Conservation (phyloP, 805 yeast species). For the Schwanniomyces occidentalis region DNA sequence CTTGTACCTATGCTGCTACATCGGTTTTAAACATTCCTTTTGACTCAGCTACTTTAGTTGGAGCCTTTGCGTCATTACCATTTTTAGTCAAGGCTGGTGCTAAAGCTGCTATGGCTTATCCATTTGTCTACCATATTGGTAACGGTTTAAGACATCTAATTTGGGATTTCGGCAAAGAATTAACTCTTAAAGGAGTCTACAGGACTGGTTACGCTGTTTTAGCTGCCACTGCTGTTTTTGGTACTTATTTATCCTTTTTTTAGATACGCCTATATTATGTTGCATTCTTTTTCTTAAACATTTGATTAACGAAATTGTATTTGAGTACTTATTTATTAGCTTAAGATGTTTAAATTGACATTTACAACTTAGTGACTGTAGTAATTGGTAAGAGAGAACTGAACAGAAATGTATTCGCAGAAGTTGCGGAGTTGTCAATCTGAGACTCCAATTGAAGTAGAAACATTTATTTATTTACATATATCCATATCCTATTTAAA, state of each 20-base stretch:
- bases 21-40: slow-evolving; percentile 57
- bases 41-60: slow-evolving; percentile 54
- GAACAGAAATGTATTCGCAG: no score
- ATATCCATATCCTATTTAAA: slow-evolving; percentile 1
- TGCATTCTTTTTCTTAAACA: no score
- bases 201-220: slow-evolving; percentile 86
- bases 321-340: no score
- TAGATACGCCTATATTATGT: no score
- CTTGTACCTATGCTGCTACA: slow-evolving; percentile 72
- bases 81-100: slow-evolving; percentile 56
- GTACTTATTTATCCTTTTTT: slow-evolving; percentile 56
- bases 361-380: no score
- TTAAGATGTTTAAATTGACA: no score
- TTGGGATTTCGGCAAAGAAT: slow-evolving; percentile 87
- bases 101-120: slow-evolving; percentile 73
- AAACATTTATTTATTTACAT: not conserved
- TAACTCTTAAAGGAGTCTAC: slow-evolving; percentile 84
- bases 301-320: no score
- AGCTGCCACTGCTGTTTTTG: slow-evolving; percentile 59
- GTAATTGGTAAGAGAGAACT: no score
- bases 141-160: slow-evolving; percentile 91
- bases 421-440: no score
- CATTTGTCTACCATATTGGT: slow-evolving; percentile 82
- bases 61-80: slow-evolving; percentile 64
- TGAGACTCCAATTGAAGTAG: no score